Base-by-base conservation (phyloP, 768 basidiomycete genomes). In the Rhizopogon rudus region DNA sequence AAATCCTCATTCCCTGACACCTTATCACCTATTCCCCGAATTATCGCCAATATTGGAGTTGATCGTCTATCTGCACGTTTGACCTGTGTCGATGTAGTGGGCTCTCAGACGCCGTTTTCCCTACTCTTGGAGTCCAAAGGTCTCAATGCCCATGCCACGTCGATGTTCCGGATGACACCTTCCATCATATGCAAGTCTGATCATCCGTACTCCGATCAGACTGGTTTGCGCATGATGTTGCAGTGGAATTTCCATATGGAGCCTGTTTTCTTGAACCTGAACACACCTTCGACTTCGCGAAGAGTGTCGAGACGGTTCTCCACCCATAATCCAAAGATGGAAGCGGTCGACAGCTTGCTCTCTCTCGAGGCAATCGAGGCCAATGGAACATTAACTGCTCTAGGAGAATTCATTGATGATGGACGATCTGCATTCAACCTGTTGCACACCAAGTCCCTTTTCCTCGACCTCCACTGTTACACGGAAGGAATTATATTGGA, bases 401-500 rank as follows among this genome's bases (percentile, higher is more conserved):
- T 79, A 6, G 86, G 83, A 10, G 72, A 74, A 40, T 73, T 84
- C 40, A 72, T 73, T 42, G 81, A 83, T 40, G 77, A 80, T 41
- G 63, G 69, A 35, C 72, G 70, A 31, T 67, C 63, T 39, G 20
- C 63, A 17, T 64, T 74, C 28, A 69, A 80, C 13, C 66, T 71
- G 16, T 61, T 86, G 46, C 73, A 79, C 54, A 57, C 72, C 29
- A 67, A 68, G 4, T 79, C 84, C 0, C 54, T 71, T 22, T 70
- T 78, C 56, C 60, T 78, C 2, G 75, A 83, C 44, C 61, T 83
- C 17, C 75, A 77, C 53, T 67, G 77, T 40, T 75, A 76, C 3
- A 73, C 82, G 9, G 86, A 88, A 59, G 78, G 77, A 7, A 66
- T 87, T n/a, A 77, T 80, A 44, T 56, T 86, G 49, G 83, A 91